Evolutionary conservation across 139 green algal genomes (phyloP).

Genomic region (Tetradesmus obliquus): DNA sequence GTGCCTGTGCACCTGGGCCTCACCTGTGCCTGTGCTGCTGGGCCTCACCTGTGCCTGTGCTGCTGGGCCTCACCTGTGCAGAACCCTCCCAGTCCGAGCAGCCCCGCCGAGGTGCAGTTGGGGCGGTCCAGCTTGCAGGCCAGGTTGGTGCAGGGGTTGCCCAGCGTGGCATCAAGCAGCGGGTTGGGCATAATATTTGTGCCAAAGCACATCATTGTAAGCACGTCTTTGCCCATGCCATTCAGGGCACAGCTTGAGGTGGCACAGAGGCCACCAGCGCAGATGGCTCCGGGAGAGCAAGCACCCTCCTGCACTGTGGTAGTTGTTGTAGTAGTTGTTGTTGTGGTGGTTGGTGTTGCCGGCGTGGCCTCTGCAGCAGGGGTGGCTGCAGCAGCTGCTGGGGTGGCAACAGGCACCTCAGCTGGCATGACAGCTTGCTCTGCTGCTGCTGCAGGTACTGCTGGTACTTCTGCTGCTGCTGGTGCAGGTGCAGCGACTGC

Average conservation of each 20-base stretch:
- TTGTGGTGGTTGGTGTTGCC: neutral
- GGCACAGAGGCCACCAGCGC: neutral
- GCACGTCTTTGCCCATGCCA: slow-evolving; percentile 27
- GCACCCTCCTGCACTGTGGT: neutral
- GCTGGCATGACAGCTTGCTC: neutral
- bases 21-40: too few relatives aligned
- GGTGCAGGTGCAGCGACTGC: neutral
- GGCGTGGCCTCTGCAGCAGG: neutral
- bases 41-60: too few relatives aligned
- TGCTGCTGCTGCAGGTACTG: neutral
- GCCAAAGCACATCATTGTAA: slow-evolving; percentile 35
- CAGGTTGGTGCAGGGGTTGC: slow-evolving; percentile 10
- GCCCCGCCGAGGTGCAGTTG: slow-evolving; percentile 23
- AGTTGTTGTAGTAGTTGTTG: neutral
- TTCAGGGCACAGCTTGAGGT: slow-evolving; percentile 26
- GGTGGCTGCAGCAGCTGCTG: neutral
- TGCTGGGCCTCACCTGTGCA: slow-evolving; percentile 15
- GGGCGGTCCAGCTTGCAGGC: slow-evolving; percentile 32
- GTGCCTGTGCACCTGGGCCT: too few relatives aligned
- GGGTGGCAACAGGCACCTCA: neutral
- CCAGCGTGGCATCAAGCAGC: neutral
- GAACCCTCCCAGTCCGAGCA: slow-evolving; percentile 4
- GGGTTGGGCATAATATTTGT: slow-evolving; percentile 22
- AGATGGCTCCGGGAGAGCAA: neutral
- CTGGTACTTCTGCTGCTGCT: slow-evolving; percentile 2